Evolutionary conservation across 495 filamentous ascomycete genomes (phyloP).

Genomic region (Cladorrhinum samala): DNA sequence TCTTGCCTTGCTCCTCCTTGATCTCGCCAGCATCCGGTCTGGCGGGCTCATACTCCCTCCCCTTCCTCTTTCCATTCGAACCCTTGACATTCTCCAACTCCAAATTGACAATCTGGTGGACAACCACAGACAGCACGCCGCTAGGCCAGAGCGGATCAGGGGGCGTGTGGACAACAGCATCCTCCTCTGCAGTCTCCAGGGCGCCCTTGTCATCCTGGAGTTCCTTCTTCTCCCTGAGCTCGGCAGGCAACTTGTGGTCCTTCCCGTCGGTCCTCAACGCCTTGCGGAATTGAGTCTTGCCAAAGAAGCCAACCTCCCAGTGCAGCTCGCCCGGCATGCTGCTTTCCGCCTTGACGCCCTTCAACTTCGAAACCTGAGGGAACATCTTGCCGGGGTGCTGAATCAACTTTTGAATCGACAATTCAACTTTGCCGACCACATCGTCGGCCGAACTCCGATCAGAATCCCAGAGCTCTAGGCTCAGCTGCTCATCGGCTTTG

Average conservation of each 20-base stretch:
- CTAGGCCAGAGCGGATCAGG: constrained; percentile 92
- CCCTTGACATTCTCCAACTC: constrained; percentile 78
- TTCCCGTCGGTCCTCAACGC: constrained; percentile 82
- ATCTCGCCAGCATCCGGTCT: constrained; percentile 73
- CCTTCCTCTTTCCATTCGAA: constrained; percentile 61
- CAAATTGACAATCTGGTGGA: constrained; percentile 93
- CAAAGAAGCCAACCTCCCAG: constrained; percentile 94
- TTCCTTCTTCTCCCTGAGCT: constrained; percentile 63
- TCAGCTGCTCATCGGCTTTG: constrained; percentile 86
- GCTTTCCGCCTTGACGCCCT: constrained; percentile 72
- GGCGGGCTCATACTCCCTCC: constrained; percentile 83
- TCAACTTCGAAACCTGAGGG: constrained; percentile 77
- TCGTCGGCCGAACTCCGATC: constrained; percentile 86
- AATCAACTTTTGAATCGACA: constrained; percentile 90
- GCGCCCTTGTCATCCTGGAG: constrained; percentile 85
- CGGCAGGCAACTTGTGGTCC: constrained; percentile 65
- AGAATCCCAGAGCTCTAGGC: constrained; percentile 92
- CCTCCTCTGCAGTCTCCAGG: constrained; percentile 68
- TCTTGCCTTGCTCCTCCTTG: constrained; percentile 70
- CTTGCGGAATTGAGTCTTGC: constrained; percentile 76
- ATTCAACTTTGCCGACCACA: constrained; percentile 87
- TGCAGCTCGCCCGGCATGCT: constrained; percentile 89
- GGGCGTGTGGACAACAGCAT: constrained; percentile 81
- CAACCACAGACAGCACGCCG: constrained; percentile 73
- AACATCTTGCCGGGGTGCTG: constrained; percentile 90